Evolutionary conservation across 75 land plant genomes (phyloP).

Genomic region (Selaginella moellendorffii): DNA sequence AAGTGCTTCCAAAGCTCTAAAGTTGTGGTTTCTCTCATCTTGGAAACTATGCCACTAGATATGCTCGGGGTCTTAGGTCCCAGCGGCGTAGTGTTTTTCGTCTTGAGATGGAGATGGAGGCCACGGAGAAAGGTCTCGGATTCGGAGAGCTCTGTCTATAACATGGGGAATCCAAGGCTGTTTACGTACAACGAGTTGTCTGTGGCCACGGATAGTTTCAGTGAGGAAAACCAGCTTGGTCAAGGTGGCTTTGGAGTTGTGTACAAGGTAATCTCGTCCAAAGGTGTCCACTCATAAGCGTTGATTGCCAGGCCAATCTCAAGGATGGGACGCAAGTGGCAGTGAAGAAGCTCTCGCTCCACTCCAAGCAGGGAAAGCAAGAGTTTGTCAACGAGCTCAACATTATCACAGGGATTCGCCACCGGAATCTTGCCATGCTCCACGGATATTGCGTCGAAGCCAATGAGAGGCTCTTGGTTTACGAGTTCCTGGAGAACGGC

Average conservation of each 20-base stretch:
- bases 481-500: conserved; percentile 64
- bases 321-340: conserved; percentile 39
- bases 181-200: conserved; percentile 57
- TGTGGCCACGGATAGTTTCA: no score
- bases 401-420: conserved; percentile 46
- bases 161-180: conserved; percentile 26
- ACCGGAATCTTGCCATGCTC: conserved; percentile 50
- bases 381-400: conserved; percentile 56
- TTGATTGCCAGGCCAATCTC: conserved; percentile 47
- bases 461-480: conserved; percentile 55
- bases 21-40: no score
- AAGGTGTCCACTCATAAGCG: conserved; percentile 38
- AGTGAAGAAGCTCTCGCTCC: no score
- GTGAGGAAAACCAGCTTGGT: conserved; percentile 41
- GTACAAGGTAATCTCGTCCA: conserved; percentile 61
- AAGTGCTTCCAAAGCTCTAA: no score
- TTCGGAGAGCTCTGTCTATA: no score
- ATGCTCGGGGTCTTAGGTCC: no score
- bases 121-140: no score
- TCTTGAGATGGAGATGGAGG: no score
- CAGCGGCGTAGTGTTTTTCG: no score
- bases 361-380: conserved; percentile 33
- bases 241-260: conserved; percentile 73
- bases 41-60: no score
- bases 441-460: conserved; percentile 77